A percentile compares a stretch with the other conserved stretches of the same genome.
These are phyloP conservation scores for Cymodocea nodosa DNA, from an alignment of 116 monocot genomes.

Conservation along the genomic window DNA sequence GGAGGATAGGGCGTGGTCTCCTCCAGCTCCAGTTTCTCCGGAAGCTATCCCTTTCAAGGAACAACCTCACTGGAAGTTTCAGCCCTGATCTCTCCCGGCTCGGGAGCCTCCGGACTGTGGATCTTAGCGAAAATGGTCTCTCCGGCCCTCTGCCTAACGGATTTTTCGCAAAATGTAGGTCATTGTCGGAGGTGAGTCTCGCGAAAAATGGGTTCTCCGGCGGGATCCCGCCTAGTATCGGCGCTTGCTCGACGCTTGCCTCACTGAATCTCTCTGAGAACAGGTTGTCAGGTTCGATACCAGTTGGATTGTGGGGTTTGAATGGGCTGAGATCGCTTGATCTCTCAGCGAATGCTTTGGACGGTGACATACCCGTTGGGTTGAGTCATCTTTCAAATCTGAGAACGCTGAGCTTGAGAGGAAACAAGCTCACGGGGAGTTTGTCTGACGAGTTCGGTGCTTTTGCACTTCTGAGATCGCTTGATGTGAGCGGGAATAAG, in stretches of 20 bases:
- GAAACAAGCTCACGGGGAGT: slow-evolving; percentile 29
- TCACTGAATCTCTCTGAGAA: slow-evolving; percentile 58
- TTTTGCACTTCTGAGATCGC: slow-evolving; percentile 22
- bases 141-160: slow-evolving; percentile 38
- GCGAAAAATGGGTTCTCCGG: slow-evolving; percentile 43
- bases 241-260: slow-evolving; percentile 35
- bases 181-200: slow-evolving; percentile 27
- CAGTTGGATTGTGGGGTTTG: slow-evolving; percentile 22
- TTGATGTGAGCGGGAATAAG: slow-evolving; percentile 38
- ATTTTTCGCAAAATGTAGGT: slow-evolving; percentile 59
- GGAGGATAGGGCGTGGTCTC: slow-evolving; percentile 49
- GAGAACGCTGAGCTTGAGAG: slow-evolving; percentile 20
- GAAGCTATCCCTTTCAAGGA: slow-evolving; percentile 43
- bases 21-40: slow-evolving; percentile 50
- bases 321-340: slow-evolving; percentile 35
- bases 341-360: slow-evolving; percentile 32
- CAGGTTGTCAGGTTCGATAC: slow-evolving; percentile 39
- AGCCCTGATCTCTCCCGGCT: slow-evolving; percentile 27
- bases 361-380: slow-evolving; percentile 33
- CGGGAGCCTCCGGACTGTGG: slow-evolving; percentile 23
- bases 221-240: slow-evolving; percentile 30
- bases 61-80: slow-evolving; percentile 56
- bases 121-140: slow-evolving; percentile 51
- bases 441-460: slow-evolving; percentile 35
- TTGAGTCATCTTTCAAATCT: slow-evolving; percentile 23